Evolutionary conservation across 495 filamentous ascomycete species (phyloP), one percentile per base, ranked within the genome.

Genomic region (Neurospora sublineolata): DNA sequence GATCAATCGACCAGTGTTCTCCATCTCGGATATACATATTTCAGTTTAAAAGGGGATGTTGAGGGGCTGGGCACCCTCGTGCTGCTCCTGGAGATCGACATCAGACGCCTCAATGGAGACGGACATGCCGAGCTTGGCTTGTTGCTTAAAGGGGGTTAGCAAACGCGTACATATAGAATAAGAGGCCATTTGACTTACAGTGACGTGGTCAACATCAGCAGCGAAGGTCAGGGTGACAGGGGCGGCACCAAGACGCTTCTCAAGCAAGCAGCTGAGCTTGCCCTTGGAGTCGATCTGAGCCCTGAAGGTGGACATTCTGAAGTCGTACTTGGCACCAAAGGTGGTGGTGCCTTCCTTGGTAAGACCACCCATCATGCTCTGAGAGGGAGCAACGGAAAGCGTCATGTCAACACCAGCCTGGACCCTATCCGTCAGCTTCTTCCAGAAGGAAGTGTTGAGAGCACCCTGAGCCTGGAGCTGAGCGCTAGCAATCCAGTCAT

Each of bases 281-380:
- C 96, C 96, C 73, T 92, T 88, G 77, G 93, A 94, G 82, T 99
- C 95, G 69, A 99, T 87, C 83, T 98, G 96, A 27, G 94, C 95
- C 73, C 94, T 88, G 88, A 97, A 97, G 11, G 92, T 94, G 42
- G 93, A 94, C 78, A 92, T 90, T 72, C 93, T 87, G 89, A 99
- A 99, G 79, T 98, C 95, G 81, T 99, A 99, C 84, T 98, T 99
- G 75, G 93, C 93, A 77, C 95, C 96, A 76, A 97, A 86, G 46
- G 94, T 91, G 70, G 95, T 93, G 68, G 91, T 86, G 60, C 96
- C 96, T 76, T 98, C 94, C 77, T 92, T 93, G 76, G 87, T 87
- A 68, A 87, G 79, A 27, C 87, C 86, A 74, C 89, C 90, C 78
- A 92, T 91, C 89, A 95, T 89, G 64, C 84, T 84, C 16, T 79